Evolutionary conservation across 768 basidiomycete genomes (phyloP).

Genomic region (Royoungia palumana): DNA sequence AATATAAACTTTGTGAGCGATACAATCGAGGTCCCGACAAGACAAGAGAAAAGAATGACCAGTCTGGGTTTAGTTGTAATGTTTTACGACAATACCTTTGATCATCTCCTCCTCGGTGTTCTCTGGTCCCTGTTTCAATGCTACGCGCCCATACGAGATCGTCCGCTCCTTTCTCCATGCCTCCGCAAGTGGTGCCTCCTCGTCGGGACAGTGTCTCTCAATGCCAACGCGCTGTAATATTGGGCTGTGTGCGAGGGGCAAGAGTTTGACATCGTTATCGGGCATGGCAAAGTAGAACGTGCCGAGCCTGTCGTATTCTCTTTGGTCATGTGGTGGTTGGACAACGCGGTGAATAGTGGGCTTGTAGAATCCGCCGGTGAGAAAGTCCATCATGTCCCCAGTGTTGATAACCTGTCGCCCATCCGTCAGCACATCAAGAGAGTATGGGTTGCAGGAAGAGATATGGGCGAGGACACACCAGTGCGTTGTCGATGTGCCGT

Average conservation of each 20-base stretch:
- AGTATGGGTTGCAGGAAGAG: neutral
- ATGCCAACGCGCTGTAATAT: conserved; percentile 46
- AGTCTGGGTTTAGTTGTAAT: conserved; percentile 43
- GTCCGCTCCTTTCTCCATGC: conserved; percentile 50
- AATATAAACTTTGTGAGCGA: no score
- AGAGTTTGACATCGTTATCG: conserved; percentile 47
- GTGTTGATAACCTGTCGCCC: conserved; percentile 52
- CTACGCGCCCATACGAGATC: conserved; percentile 46
- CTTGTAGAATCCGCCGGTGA: conserved; percentile 56
- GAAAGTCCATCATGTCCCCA: conserved; percentile 55
- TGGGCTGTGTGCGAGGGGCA: conserved; percentile 44
- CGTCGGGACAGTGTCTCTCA: conserved; percentile 33
- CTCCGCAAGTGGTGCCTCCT: conserved; percentile 45
- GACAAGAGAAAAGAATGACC: no score
- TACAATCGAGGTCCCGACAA: no score
- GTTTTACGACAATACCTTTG: conserved; percentile 52
- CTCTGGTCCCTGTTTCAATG: conserved; percentile 38
- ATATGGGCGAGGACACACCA: conserved; percentile 33
- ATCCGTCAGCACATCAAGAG: neutral
- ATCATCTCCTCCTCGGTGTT: conserved; percentile 51
- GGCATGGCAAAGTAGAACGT: conserved; percentile 54
- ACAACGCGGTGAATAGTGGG: conserved; percentile 61
- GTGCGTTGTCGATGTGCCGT: conserved; percentile 53
- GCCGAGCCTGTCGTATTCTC: conserved; percentile 45
- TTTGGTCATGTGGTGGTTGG: conserved; percentile 54